phyloP scores from a whole-genome alignment of 1,139 yeast genomes.

The Debaryomyces psychrophilus region DNA sequence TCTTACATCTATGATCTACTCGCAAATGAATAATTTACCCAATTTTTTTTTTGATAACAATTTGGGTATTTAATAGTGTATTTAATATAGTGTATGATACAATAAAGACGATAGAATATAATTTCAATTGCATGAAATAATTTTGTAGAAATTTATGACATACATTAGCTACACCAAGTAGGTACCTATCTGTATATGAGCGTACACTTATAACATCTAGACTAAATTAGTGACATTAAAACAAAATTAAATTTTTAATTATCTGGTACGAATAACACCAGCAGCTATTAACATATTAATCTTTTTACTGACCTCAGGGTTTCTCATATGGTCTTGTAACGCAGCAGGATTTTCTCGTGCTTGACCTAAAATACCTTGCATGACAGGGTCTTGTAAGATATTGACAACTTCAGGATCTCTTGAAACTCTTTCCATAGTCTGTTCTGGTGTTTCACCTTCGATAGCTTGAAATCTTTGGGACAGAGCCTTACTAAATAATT shows the following conservation, averaged over 20 bases:
- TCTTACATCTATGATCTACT: conserved; percentile 19
- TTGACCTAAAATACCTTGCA: conserved; percentile 93
- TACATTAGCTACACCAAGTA: neutral
- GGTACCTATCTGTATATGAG: too few relatives aligned
- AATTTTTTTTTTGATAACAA: conserved; percentile 46
- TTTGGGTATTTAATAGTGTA: conserved; percentile 23
- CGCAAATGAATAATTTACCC: conserved; percentile 31
- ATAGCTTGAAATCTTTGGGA: conserved; percentile 76
- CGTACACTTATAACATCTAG: neutral
- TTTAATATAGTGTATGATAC: neutral
- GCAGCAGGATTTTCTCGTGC: conserved; percentile 97
- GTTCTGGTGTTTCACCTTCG: conserved; percentile 93
- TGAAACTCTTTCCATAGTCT: conserved; percentile 87
- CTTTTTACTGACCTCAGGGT: conserved; percentile 90
- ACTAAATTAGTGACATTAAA: neutral
- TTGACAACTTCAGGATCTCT: conserved; percentile 93
- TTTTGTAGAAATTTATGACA: neutral
- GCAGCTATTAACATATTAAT: conserved; percentile 91
- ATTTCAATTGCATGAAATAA: neutral
- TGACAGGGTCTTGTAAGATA: conserved; percentile 93
- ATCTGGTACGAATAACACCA: conserved; percentile 94
- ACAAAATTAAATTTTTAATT: conserved; percentile 20
- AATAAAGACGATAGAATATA: neutral
- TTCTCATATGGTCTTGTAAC: conserved; percentile 95
- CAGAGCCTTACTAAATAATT: conserved; percentile 75